phyloP scores from a whole-genome alignment of 148 eudicot species.

The Dianthus caryophyllus region DNA sequence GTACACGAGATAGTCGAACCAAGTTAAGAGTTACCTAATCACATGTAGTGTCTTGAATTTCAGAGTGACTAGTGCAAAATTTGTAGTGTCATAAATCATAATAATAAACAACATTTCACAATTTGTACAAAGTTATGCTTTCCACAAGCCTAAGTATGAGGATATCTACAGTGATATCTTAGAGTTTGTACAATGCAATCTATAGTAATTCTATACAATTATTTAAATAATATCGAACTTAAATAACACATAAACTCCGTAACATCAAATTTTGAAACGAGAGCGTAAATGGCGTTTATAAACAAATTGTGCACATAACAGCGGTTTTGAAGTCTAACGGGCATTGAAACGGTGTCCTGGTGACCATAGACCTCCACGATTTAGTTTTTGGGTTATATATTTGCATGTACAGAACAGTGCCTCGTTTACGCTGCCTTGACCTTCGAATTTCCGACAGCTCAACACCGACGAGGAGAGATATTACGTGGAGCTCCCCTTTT shows the following conservation, averaged over 20 bases:
- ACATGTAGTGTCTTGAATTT: too few relatives aligned
- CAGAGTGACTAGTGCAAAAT: too few relatives aligned
- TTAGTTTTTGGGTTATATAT: constrained; percentile 61
- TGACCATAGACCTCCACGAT: constrained; percentile 65
- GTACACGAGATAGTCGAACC: too few relatives aligned
- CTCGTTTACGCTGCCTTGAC: constrained; percentile 48
- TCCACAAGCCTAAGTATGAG: not conserved
- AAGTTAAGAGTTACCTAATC: too few relatives aligned
- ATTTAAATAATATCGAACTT: not conserved
- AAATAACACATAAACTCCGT: not conserved
- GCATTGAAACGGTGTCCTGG: constrained; percentile 54
- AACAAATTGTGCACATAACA: constrained; percentile 67
- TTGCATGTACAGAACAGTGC: constrained; percentile 47
- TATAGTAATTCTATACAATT: not conserved
- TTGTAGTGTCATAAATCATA: too few relatives aligned
- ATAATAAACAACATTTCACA: not conserved
- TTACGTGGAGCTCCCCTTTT: constrained; percentile 58
- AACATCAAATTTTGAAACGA: not conserved
- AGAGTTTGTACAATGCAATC: not conserved
- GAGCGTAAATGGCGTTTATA: constrained; percentile 28
- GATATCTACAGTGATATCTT: not conserved
- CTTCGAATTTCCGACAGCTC: constrained; percentile 45
- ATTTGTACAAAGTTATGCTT: not conserved
- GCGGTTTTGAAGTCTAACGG: constrained; percentile 65
- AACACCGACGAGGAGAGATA: constrained; percentile 42